phyloP scores from a whole-genome alignment of 768 basidiomycete genomes.

The Saitozyma podzolica region DNA sequence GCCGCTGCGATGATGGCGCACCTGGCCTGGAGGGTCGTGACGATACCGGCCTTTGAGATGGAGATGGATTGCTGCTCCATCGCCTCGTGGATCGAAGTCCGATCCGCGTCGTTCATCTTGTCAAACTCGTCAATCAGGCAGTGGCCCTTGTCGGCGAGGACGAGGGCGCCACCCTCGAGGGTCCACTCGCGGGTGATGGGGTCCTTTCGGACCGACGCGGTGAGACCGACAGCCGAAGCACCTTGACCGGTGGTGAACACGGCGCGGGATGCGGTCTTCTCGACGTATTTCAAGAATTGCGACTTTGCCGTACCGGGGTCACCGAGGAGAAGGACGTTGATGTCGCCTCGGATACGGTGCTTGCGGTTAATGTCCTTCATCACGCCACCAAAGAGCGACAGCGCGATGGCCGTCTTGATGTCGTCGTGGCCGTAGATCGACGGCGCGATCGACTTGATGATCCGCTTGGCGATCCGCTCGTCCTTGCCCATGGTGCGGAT shows the following conservation, averaged over 20 bases:
- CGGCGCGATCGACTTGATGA: conserved; percentile 97
- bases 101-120: conserved; percentile 99
- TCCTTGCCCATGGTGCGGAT: conserved; percentile 85
- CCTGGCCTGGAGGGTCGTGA: conserved; percentile 95
- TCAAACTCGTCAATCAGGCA: conserved; percentile 99
- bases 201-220: conserved; percentile 97
- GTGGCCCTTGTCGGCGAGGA: conserved; percentile 96
- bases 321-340: conserved; percentile 91
- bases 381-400: conserved; percentile 92
- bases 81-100: conserved; percentile 98
- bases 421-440: conserved; percentile 99
- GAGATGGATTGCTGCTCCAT: conserved; percentile 99
- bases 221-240: conserved; percentile 95
- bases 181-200: conserved; percentile 98
- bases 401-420: conserved; percentile 94
- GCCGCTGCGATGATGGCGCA: conserved; percentile 98
- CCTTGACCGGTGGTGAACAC: conserved; percentile 99
- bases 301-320: conserved; percentile 99
- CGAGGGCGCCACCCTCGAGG: conserved; percentile 93
- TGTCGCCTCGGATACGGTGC: conserved; percentile 93
- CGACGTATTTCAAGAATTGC: conserved; percentile 97
- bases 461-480: conserved; percentile 92
- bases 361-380: conserved; percentile 96
- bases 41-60: conserved; percentile 97
- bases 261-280: conserved; percentile 96